Evolutionary conservation across 805 yeast genomes (phyloP).

Genomic region (Candida yuanshanica): DNA sequence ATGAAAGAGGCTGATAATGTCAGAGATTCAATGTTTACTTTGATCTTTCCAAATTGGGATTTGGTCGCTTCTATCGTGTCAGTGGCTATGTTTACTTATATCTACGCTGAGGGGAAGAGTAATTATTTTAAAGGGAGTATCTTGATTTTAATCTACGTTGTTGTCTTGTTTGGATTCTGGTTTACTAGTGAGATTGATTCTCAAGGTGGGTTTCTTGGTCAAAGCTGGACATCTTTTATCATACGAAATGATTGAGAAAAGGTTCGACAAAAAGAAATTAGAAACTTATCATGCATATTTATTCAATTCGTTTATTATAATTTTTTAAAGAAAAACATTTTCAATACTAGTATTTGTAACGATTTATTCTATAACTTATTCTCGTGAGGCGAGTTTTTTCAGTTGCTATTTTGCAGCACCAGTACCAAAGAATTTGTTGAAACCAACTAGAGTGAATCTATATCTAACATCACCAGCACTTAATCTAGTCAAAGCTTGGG

Average conservation of each 20-base stretch:
- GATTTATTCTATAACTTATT: too few relatives aligned
- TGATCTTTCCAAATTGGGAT: constrained; percentile 96
- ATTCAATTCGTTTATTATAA: too few relatives aligned
- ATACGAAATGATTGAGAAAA: too few relatives aligned
- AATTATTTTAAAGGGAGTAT: constrained; percentile 95
- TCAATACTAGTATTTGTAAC: too few relatives aligned
- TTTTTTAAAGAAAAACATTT: too few relatives aligned
- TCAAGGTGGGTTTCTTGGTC: constrained; percentile 4
- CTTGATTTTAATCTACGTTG: constrained; percentile 69
- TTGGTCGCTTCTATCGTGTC: constrained; percentile 78
- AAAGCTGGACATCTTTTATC: background rate
- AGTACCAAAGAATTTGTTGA: constrained; percentile 33
- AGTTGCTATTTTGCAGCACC: too few relatives aligned
- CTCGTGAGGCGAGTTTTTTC: too few relatives aligned
- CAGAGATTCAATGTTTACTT: constrained; percentile 54
- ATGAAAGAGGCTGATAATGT: constrained; percentile 26
- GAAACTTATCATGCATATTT: too few relatives aligned
- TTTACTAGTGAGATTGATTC: constrained; percentile 35
- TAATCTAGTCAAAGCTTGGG: constrained; percentile 49
- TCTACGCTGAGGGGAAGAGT: constrained; percentile 94
- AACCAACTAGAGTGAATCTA: constrained; percentile 57
- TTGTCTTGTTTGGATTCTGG: constrained; percentile 77
- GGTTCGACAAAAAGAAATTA: too few relatives aligned
- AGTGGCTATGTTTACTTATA: constrained; percentile 84
- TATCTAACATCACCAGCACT: constrained; percentile 53